phyloP scores from a whole-genome alignment of 1,139 yeast species.

The Geotrichum bryndzae region DNA sequence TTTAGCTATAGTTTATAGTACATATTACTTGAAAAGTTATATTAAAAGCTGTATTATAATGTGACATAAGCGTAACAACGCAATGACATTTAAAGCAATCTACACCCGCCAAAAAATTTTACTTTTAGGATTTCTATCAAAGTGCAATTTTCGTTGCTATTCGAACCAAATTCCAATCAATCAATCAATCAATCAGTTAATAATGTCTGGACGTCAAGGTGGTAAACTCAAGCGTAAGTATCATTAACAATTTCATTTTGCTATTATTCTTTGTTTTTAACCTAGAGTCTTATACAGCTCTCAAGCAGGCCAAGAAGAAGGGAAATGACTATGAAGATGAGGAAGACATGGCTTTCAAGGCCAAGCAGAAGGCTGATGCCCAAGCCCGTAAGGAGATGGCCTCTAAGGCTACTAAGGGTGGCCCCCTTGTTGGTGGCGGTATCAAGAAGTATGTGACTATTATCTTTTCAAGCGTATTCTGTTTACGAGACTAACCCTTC shows the following conservation, averaged over 20 bases:
- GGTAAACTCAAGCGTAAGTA: conserved; percentile 43
- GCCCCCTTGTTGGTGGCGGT: conserved; percentile 89
- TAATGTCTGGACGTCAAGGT: conserved; percentile 47
- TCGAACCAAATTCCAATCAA: background rate
- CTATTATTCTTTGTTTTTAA: background rate
- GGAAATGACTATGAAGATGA: conserved; percentile 69
- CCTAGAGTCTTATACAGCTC: conserved; percentile 28
- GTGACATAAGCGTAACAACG: background rate
- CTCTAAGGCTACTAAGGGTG: conserved; percentile 79
- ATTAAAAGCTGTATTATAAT: background rate
- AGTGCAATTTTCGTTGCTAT: background rate
- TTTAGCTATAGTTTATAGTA: too few relatives aligned
- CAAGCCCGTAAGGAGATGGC: conserved; percentile 90
- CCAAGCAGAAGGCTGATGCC: conserved; percentile 91
- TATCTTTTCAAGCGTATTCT: background rate
- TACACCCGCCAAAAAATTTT: too few relatives aligned
- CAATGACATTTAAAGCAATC: background rate
- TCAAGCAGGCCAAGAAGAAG: conserved; percentile 51
- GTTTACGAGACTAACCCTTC: background rate
- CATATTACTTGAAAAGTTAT: too few relatives aligned
- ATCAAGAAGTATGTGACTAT: conserved; percentile 61
- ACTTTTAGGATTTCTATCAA: background rate
- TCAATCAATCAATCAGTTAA: conserved; percentile 6
- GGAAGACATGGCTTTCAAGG: conserved; percentile 84
- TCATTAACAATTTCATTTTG: background rate